Conservation (phyloP, 1,284 basidiomycete genomes). For the Calocybe gambosa region DNA sequence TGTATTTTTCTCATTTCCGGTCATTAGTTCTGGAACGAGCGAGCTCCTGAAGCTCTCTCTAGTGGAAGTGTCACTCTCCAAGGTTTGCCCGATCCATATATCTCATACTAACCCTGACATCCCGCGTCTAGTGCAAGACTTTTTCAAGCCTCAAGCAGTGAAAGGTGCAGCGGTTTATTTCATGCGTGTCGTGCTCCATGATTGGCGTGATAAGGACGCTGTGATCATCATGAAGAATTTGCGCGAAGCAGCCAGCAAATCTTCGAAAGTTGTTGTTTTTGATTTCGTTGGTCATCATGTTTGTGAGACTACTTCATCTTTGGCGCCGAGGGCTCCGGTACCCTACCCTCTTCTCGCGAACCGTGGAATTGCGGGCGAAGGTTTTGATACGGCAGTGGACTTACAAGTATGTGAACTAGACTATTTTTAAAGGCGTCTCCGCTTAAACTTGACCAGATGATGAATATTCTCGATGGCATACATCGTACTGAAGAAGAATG, state of each 20-base stretch:
- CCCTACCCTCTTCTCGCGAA: slow-evolving; percentile 59
- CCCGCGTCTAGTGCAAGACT: slow-evolving; percentile 51
- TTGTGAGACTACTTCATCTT: slow-evolving; percentile 30
- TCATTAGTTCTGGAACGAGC: slow-evolving; percentile 51
- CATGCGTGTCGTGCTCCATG: slow-evolving; percentile 64
- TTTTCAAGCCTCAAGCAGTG: slow-evolving; percentile 59
- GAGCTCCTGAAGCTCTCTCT: no score
- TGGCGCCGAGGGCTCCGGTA: slow-evolving; percentile 36
- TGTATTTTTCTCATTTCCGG: no score
- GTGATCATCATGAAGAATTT: slow-evolving; percentile 44
- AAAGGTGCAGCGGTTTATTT: slow-evolving; percentile 56
- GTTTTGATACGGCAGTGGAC: slow-evolving; percentile 27
- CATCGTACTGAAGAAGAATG: slow-evolving; percentile 24
- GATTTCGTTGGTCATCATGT: slow-evolving; percentile 67
- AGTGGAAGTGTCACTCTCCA: slow-evolving; percentile 55
- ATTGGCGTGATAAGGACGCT: slow-evolving; percentile 66
- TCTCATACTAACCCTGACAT: slow-evolving; percentile 1
- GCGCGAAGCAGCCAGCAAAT: slow-evolving; percentile 41
- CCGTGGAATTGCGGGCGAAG: slow-evolving; percentile 62
- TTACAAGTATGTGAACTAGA: not conserved
- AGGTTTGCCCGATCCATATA: slow-evolving; percentile 27
- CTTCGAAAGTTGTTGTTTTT: slow-evolving; percentile 58
- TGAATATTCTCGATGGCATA: slow-evolving; percentile 23
- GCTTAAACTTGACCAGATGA: slow-evolving; percentile 20
- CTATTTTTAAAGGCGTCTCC: not conserved